phyloP scores from a whole-genome alignment of 2,329 filamentous ascomycete species.

The Cordyceps fumosorosea region DNA sequence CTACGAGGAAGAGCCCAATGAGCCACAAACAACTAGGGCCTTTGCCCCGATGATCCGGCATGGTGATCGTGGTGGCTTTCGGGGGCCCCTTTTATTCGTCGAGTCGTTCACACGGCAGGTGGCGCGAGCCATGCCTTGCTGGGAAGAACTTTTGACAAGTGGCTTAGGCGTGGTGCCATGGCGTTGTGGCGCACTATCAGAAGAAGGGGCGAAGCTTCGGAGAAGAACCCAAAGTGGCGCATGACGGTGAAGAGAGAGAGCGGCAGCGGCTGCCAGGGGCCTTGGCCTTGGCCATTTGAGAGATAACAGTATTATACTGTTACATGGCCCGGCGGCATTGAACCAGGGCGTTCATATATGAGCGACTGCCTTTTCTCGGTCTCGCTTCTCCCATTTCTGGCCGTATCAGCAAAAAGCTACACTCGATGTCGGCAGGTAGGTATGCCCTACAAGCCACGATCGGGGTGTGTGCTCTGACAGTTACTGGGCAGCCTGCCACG shows the following conservation, averaged over 20 bases:
- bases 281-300: not conserved
- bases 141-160: conserved; percentile 11
- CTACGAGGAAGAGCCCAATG: not conserved
- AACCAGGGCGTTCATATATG: not conserved
- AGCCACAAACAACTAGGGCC: conserved; percentile 3
- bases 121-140: not conserved
- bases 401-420: not conserved
- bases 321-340: not conserved
- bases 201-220: not conserved
- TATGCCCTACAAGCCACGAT: not conserved
- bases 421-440: not conserved
- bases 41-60: conserved; percentile 9
- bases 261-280: not conserved
- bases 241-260: not conserved
- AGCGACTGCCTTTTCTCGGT: not conserved
- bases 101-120: conserved; percentile 8
- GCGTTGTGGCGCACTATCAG: conserved; percentile 3
- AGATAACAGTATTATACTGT: not conserved
- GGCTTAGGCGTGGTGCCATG: conserved; percentile 3
- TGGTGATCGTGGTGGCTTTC: conserved; percentile 6
- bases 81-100: not conserved
- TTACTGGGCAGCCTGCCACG: not conserved
- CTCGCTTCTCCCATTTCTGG: not conserved
- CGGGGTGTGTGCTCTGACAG: not conserved
- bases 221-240: not conserved